Evolutionary conservation across 345 rosid species (phyloP).

Genomic region (Salix suchowensis): DNA sequence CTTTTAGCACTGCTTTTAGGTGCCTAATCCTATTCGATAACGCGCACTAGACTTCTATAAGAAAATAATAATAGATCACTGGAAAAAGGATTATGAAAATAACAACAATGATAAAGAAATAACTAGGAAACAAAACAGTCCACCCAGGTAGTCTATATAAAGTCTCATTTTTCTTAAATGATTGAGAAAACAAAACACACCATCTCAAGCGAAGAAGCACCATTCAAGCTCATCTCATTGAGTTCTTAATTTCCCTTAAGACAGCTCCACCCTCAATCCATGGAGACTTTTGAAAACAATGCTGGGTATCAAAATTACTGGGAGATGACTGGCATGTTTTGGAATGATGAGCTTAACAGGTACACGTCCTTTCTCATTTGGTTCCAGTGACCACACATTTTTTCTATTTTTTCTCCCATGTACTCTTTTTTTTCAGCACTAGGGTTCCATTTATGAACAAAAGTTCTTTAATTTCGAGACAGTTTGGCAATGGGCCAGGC

Average conservation of each 20-base stretch:
- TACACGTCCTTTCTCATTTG: background rate
- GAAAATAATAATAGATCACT: no score
- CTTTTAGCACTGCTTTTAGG: no score
- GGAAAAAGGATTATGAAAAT: no score
- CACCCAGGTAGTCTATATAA: no score
- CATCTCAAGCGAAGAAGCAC: background rate
- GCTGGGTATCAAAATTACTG: slow-evolving; percentile 54
- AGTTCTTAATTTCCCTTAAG: no score
- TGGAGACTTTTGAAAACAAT: slow-evolving; percentile 30
- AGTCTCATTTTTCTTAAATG: background rate
- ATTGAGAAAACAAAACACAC: background rate
- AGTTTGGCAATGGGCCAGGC: slow-evolving; percentile 24
- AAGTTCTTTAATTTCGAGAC: background rate
- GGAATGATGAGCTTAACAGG: slow-evolving; percentile 48
- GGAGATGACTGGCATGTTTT: slow-evolving; percentile 52
- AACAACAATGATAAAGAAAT: no score
- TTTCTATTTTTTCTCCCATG: background rate
- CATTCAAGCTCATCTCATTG: background rate
- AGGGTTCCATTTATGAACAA: background rate
- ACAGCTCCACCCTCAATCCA: background rate
- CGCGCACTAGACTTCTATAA: no score
- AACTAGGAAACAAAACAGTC: no score
- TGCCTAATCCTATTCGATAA: no score
- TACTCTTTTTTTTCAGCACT: background rate
- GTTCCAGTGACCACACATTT: background rate